A percentile compares a stretch with the other conserved stretches of the same genome.
These are phyloP conservation scores for Actinidia chinensis DNA, from an alignment of 179 eudicot genomes.

Conservation along the genomic window DNA sequence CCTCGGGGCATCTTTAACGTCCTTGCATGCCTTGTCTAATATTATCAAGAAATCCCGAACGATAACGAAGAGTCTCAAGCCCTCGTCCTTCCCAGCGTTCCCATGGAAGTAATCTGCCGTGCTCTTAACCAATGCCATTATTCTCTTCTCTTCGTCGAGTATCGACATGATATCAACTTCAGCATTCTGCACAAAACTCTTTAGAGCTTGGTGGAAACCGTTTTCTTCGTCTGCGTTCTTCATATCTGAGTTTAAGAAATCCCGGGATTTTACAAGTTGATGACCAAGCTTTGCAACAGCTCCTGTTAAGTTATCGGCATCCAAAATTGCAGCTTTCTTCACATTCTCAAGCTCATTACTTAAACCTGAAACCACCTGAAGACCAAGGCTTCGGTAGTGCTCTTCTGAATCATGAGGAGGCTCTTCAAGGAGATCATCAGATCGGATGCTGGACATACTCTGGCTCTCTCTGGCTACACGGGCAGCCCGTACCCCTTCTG, in stretches of 20 bases:
- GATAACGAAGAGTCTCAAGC: slow-evolving; percentile 61
- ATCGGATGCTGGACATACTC: slow-evolving; percentile 50
- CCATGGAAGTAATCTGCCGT: slow-evolving; percentile 84
- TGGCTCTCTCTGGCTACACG: slow-evolving; percentile 49
- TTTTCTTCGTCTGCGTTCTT: slow-evolving; percentile 38
- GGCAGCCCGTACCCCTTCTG: slow-evolving; percentile 77
- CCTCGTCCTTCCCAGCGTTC: slow-evolving; percentile 69
- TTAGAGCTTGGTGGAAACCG: slow-evolving; percentile 50
- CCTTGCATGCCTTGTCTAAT: slow-evolving; percentile 65
- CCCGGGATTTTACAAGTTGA: slow-evolving; percentile 42
- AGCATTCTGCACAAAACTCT: slow-evolving; percentile 53
- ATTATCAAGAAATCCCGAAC: slow-evolving; percentile 70
- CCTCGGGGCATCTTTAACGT: slow-evolving; percentile 48
- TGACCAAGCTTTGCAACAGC: slow-evolving; percentile 55
- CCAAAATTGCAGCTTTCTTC: slow-evolving; percentile 67
- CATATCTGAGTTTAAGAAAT: slow-evolving; percentile 59
- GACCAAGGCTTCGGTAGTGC: slow-evolving; percentile 63
- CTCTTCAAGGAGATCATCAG: slow-evolving; percentile 54
- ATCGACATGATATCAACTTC: slow-evolving; percentile 53
- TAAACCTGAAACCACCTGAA: slow-evolving; percentile 61
- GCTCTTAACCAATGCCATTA: slow-evolving; percentile 58
- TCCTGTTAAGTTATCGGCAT: slow-evolving; percentile 60
- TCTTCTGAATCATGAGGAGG: slow-evolving; percentile 53
- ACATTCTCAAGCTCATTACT: slow-evolving; percentile 63
- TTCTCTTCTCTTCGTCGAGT: slow-evolving; percentile 74